Percentiles rank a stretch among this genome's conserved stretches.
phyloP scores from a whole-genome alignment of 768 basidiomycete species.

The Pisolithus sp. region DNA sequence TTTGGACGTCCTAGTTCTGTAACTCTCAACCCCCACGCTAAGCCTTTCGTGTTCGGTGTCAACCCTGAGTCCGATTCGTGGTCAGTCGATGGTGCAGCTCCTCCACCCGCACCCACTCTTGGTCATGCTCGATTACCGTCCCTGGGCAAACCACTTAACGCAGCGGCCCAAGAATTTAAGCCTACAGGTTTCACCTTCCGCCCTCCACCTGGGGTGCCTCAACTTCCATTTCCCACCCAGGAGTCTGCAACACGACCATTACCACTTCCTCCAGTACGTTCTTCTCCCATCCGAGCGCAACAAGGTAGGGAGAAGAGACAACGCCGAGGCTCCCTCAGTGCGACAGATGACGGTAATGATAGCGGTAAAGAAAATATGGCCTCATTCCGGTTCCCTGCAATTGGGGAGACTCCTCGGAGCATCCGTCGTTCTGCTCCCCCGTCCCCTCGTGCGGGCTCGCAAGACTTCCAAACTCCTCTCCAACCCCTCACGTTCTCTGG shows the following conservation, averaged over 20 bases:
- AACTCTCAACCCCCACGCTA: constrained; percentile 70
- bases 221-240: constrained; percentile 35
- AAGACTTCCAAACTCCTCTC: constrained; percentile 18
- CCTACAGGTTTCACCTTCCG: constrained; percentile 72
- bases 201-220: constrained; percentile 60
- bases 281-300: constrained; percentile 19
- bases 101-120: constrained; percentile 32
- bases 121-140: constrained; percentile 38
- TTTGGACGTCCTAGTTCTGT: constrained; percentile 13
- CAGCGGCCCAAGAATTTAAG: constrained; percentile 75
- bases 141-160: constrained; percentile 68
- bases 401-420: constrained; percentile 43
- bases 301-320: constrained; percentile 83
- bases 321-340: constrained; percentile 43
- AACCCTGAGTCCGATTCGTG: constrained; percentile 31
- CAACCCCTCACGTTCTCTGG: constrained; percentile 60
- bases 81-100: constrained; percentile 21
- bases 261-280: constrained; percentile 30
- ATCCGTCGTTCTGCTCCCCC: constrained; percentile 42
- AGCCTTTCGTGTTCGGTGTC: constrained; percentile 76
- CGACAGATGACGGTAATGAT: constrained; percentile 37
- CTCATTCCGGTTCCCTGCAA: constrained; percentile 71
- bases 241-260: constrained; percentile 32
- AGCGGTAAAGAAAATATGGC: constrained; percentile 54
- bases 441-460: constrained; percentile 27